Base-by-base conservation (phyloP, 2,329 filamentous ascomycete genomes). In the Xylariaceae sp. region DNA sequence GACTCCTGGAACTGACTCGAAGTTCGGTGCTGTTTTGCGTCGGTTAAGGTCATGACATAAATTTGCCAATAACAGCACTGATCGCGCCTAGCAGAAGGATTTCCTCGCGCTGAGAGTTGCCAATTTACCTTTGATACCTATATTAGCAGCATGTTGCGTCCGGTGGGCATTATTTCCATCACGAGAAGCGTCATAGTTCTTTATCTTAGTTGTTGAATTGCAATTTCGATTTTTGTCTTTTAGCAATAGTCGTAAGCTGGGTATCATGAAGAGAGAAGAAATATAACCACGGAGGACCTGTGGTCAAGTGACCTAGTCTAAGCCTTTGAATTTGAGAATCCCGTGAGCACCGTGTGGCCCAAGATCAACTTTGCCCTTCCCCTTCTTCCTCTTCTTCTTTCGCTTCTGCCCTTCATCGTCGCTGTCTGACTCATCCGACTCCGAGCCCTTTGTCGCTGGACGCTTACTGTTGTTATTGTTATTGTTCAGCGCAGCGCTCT, bases 301-400 rank as follows among this genome's bases (percentile, higher is more conserved):
- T 37, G 6, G 16, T 46, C 18, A 3, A 6, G 3, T 26, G 6
- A 27, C 13, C 20, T 64, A 80, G 52, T 80, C 77, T 59, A 81
- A 53, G 6, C 74, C 77, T 10, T 77, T 74, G 54, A 81, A 80
- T 4, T 74, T 75, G 58, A 81, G 63, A n/a, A 81, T 72, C 42
- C 79, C 79, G 37, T 81, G 78, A 3, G 77, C 77, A 16, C 79
- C 79, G 70, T 75, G 77, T 10, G 77, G 76, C 3, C 78, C 79
- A 5, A 81, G 68, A 44, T 77, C 77, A 47, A 58, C 71, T 39
- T 60, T 61, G 3, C 46, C 71, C 56, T 76, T 74, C 3, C 68
- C 66, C 64, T 77, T 79, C 59, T 73, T 75, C 45, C 70, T 71
- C 66, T 75, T 80, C 67, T 76, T 79, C 68, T 72, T 77, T 50